phyloP scores from a whole-genome alignment of 1,139 yeast species.

The Yamadazyma triangularis region DNA sequence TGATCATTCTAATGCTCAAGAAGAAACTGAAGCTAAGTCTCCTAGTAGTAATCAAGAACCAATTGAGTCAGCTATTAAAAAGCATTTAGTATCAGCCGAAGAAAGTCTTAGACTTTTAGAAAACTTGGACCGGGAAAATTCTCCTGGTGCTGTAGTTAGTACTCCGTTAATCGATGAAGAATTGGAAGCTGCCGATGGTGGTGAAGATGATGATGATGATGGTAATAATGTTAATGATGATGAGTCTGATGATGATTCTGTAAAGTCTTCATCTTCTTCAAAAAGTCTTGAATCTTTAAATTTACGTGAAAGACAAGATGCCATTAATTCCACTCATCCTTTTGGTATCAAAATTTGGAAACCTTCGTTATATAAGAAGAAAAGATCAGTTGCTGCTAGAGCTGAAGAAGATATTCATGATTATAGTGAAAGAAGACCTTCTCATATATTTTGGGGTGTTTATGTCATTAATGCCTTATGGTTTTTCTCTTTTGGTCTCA shows the following conservation, averaged over 20 bases:
- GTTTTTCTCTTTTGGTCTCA: slow-evolving; percentile 67
- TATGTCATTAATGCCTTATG: slow-evolving; percentile 71
- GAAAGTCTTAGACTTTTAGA: slow-evolving; percentile 17
- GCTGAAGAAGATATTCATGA: slow-evolving; percentile 96
- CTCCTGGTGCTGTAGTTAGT: slow-evolving; percentile 8
- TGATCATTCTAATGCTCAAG: not conserved
- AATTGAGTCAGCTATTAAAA: slow-evolving; percentile 14
- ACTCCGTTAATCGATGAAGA: slow-evolving; percentile 16
- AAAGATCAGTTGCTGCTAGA: slow-evolving; percentile 83
- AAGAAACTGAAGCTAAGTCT: too few relatives aligned
- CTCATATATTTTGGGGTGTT: slow-evolving; percentile 58
- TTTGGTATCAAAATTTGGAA: slow-evolving; percentile 98
- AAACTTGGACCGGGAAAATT: slow-evolving; percentile 11
- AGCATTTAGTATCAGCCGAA: slow-evolving; percentile 18
- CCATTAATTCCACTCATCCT: slow-evolving; percentile 95
- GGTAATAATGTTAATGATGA: slow-evolving; percentile 10
- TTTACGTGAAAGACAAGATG: slow-evolving; percentile 90
- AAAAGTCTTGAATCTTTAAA: slow-evolving; percentile 77
- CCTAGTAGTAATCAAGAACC: slow-evolving; percentile 1
- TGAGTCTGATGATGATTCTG: slow-evolving; percentile 24
- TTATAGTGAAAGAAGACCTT: slow-evolving; percentile 48
- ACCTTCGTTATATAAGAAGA: slow-evolving; percentile 91
- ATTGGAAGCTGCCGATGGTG: slow-evolving; percentile 9
- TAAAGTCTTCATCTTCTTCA: slow-evolving; percentile 38
- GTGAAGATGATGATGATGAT: slow-evolving; percentile 9